These are phyloP conservation scores for Solanum microdontum DNA, from an alignment of 257 asterid species.

Conservation along the genomic window DNA sequence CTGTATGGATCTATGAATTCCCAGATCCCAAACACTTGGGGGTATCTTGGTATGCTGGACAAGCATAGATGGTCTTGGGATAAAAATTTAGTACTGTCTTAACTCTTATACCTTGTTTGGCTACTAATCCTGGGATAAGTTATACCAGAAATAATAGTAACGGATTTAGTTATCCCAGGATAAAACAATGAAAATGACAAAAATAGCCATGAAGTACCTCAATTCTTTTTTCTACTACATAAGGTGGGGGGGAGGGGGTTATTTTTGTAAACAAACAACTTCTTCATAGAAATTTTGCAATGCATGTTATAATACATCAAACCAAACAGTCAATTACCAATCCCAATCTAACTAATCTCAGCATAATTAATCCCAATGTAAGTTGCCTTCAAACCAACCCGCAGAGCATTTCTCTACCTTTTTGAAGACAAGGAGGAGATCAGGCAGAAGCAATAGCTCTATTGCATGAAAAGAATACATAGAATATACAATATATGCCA, in stretches of 20 bases:
- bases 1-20: background rate
- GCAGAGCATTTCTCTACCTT: background rate
- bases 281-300: background rate
- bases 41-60: background rate
- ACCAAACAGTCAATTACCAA: background rate
- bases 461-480: background rate
- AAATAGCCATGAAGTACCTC: background rate
- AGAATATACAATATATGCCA: background rate
- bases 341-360: background rate
- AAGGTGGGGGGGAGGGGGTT: background rate
- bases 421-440: background rate
- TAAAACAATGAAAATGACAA: background rate
- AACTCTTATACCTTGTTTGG: background rate
- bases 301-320: background rate
- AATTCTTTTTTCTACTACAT: background rate
- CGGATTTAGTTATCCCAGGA: background rate
- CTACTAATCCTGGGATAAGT: background rate
- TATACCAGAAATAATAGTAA: background rate
- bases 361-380: too few relatives aligned
- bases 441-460: background rate
- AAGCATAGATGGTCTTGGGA: background rate
- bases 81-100: background rate
- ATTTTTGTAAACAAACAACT: background rate
- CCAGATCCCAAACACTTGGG: background rate
- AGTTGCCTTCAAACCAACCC: background rate